Conservation (phyloP, 768 basidiomycete genomes). For the Rhodosporidiobolus odoratus region DNA sequence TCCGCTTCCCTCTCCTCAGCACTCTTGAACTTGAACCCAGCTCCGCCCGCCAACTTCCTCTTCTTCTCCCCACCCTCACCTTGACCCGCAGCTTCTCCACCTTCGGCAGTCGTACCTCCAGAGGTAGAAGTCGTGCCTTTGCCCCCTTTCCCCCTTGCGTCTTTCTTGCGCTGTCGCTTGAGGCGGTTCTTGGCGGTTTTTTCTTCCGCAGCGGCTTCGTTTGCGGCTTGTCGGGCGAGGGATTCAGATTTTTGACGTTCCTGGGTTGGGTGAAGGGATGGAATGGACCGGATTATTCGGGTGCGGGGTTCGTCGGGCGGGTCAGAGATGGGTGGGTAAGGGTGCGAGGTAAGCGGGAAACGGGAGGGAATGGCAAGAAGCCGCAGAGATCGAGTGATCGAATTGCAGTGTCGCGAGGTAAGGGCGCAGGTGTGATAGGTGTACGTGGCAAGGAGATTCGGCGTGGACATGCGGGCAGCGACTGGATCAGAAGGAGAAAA, state of each 20-base stretch:
- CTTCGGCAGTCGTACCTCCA: not conserved
- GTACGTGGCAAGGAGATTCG: too few species aligned
- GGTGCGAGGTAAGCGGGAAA: too few species aligned
- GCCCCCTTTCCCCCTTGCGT: slow-evolving; percentile 49
- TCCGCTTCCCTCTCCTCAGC: slow-evolving; percentile 15
- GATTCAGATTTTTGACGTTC: slow-evolving; percentile 69
- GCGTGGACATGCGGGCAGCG: not conserved
- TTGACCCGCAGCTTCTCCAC: not conserved
- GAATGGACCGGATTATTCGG: not conserved
- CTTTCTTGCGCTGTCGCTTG: slow-evolving; percentile 89
- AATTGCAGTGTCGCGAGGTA: too few species aligned
- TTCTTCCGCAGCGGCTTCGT: slow-evolving; percentile 66
- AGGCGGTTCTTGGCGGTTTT: slow-evolving; percentile 95
- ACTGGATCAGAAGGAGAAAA: not conserved
- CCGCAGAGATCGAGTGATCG: too few species aligned
- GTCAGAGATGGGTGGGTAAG: not conserved
- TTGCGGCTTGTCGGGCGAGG: slow-evolving; percentile 64
- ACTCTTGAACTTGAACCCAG: slow-evolving; percentile 5
- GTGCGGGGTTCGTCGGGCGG: not conserved
- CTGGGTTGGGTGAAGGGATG: slow-evolving; percentile 48
- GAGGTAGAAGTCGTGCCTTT: not conserved
- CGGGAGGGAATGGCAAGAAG: too few species aligned
- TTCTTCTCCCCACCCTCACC: slow-evolving; percentile 13
- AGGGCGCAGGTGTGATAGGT: too few species aligned
- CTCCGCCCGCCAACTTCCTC: slow-evolving; percentile 13